phyloP scores from a whole-genome alignment of 306 rosid species.

The Oemleria cerasiformis region DNA sequence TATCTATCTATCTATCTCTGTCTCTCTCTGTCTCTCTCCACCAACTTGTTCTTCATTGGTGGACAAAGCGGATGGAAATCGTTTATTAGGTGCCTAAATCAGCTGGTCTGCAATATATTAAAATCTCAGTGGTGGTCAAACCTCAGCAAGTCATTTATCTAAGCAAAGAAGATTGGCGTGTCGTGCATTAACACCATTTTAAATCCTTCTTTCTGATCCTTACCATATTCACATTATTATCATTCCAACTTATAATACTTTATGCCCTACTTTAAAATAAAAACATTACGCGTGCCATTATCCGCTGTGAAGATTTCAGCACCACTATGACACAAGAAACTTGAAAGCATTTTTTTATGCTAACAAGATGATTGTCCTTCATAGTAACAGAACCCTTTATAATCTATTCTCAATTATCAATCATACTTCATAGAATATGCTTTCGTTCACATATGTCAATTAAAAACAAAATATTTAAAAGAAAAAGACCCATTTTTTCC shows the following conservation, averaged over 20 bases:
- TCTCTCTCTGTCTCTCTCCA: slow-evolving; percentile 24
- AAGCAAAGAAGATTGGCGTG: slow-evolving; percentile 22
- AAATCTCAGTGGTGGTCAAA: slow-evolving; percentile 22
- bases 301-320: slow-evolving; percentile 19
- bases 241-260: slow-evolving; percentile 17
- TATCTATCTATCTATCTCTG: not conserved
- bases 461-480: not conserved
- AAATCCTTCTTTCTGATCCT: not conserved
- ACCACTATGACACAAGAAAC: slow-evolving; percentile 26
- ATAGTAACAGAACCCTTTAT: not conserved
- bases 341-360: slow-evolving; percentile 10
- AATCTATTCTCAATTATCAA: slow-evolving; percentile 3
- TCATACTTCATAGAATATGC: not conserved
- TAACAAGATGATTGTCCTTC: not conserved
- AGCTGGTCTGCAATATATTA: slow-evolving; percentile 24
- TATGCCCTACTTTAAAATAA: slow-evolving; percentile 1
- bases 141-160: slow-evolving; percentile 12
- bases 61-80: slow-evolving; percentile 29
- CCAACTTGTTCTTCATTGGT: slow-evolving; percentile 36
- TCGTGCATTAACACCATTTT: slow-evolving; percentile 7
- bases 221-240: slow-evolving; percentile 20
- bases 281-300: not conserved
- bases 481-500: too few relatives aligned
- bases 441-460: not conserved
- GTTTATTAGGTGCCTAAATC: slow-evolving; percentile 34